Evolutionary conservation across 352 stramenopile genomes (phyloP), one percentile per base, ranked within the genome.

Genomic region (Phytophthora vignae): DNA sequence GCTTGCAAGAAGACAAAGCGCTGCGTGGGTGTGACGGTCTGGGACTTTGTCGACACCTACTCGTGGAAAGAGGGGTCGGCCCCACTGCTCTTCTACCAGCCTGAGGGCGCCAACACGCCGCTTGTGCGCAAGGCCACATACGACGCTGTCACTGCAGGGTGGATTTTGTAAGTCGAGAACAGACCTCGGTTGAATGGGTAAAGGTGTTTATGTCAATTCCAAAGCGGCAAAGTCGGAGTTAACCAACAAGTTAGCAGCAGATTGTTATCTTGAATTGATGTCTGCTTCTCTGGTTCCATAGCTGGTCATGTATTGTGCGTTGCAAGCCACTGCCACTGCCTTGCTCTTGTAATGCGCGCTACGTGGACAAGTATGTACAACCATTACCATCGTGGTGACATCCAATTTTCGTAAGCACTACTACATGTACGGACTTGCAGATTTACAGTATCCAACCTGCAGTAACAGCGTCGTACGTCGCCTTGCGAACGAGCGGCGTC

Each of bases 391-490:
- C 15, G 36, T 44, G 36, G 36, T 44, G 36, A 6, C 36, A 44
- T 44, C 15, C 12, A 44, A 33, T 10, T 33, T 33, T 33, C 29
- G 29, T 10, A 33, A 33, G 36, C 12, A 44, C 36, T 15, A 15
- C 36, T 44, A 44, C 36, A n/a, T 44, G 12, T 44, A 44, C 29
- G 5, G 6, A 33, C 29, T 33, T 10, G 29, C 29, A 33, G 12
- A 15, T n/a, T 36, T 72, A 76, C 27, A 64, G 29, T 65, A 78
- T 73, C 74, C 70, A 81, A 12, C 70, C 70, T 3, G 57, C 27
- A 2, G 72, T 72, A 42, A 78, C 59, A 46, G 70, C 67, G 48
- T 81, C 74, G 50, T 81, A 79, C 33, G 71, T 64, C 0, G 66
- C 64, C n/a, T 81, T 79, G 38, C 62, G 62, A 38, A 69, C 59